These are phyloP conservation scores for Juglanconis juglandina DNA, from an alignment of 2,329 filamentous ascomycete genomes.

Conservation along the genomic window DNA sequence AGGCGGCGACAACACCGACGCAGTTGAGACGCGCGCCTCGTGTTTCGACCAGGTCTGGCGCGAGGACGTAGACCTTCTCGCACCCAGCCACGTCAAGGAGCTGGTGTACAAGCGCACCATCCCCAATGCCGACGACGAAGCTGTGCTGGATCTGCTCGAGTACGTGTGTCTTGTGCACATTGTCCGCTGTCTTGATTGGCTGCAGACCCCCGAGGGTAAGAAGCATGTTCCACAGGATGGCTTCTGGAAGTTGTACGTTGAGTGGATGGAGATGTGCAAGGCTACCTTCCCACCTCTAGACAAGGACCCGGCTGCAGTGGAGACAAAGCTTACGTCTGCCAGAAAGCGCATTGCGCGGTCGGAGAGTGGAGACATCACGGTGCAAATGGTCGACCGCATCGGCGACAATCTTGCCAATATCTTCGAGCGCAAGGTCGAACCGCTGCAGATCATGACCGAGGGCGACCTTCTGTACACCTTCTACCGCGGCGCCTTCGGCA, in stretches of 20 bases:
- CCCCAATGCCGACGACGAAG: slow-evolving; percentile 7
- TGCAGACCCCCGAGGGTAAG: background rate
- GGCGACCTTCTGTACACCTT: slow-evolving; percentile 2
- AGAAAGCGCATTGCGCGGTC: background rate
- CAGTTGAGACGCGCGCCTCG: background rate
- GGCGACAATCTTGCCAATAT: background rate
- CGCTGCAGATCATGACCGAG: background rate
- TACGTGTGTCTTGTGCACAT: slow-evolving; percentile 7
- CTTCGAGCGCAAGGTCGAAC: background rate
- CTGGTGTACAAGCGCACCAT: slow-evolving; percentile 2
- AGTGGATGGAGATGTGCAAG: slow-evolving; percentile 4
- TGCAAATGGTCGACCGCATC: slow-evolving; percentile 2
- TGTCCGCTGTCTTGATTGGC: background rate
- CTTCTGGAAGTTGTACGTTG: slow-evolving; percentile 3
- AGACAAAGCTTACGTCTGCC: background rate
- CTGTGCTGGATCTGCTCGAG: slow-evolving; percentile 3
- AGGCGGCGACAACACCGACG: background rate
- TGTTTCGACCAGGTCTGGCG: slow-evolving; percentile 7
- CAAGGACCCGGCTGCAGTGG: background rate
- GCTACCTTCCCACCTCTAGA: background rate
- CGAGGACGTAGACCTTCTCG: background rate
- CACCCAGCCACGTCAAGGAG: background rate
- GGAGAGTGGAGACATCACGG: background rate
- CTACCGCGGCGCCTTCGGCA: background rate
- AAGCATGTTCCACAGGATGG: background rate